Conservation (phyloP, 2,329 filamentous ascomycete genomes). For the Zymoseptoria passerinii region DNA sequence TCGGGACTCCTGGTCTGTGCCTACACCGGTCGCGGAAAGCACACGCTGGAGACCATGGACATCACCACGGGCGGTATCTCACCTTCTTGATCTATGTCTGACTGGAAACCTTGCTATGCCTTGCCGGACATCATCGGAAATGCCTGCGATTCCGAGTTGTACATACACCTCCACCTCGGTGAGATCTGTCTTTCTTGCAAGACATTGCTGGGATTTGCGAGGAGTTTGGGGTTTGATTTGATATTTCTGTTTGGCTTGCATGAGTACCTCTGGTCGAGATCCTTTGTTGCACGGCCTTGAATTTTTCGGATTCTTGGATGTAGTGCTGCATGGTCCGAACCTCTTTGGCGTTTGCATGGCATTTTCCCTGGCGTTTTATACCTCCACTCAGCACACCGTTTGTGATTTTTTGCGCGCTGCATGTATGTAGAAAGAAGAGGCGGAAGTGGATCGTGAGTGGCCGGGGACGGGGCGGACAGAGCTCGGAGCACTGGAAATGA, state of each 20-base stretch:
- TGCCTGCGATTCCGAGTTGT: background rate
- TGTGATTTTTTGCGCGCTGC: background rate
- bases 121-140: background rate
- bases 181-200: background rate
- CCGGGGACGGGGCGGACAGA: background rate
- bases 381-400: conserved; percentile 13
- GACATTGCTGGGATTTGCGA: background rate
- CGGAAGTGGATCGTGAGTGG: background rate
- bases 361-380: conserved; percentile 19
- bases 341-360: background rate
- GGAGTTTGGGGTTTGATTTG: background rate
- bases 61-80: background rate
- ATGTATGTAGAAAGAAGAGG: background rate
- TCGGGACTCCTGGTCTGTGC: background rate
- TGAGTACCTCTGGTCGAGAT: background rate
- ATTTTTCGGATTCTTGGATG: background rate
- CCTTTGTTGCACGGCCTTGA: background rate
- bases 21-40: background rate
- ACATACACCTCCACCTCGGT: background rate
- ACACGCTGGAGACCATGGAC: background rate
- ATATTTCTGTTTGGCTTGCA: background rate
- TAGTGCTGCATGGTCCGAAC: background rate
- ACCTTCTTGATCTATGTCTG: background rate
- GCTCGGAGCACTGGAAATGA: background rate
- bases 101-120: background rate